Evolutionary conservation across 2,329 filamentous ascomycete genomes (phyloP).

Genomic region (Stromatinia cepivora): DNA sequence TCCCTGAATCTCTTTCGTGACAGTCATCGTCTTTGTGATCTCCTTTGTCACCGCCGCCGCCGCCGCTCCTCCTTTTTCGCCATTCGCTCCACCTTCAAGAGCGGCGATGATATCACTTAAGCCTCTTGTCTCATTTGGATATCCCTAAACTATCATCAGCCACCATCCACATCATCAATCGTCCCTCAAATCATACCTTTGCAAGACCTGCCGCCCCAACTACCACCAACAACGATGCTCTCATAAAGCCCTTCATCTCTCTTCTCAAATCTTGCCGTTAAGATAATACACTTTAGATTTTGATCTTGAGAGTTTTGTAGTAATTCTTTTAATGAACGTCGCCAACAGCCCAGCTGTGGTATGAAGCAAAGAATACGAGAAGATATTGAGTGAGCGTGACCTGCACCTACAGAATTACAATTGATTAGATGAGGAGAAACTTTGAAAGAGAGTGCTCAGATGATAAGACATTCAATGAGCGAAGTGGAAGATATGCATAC

Average conservation of each 20-base stretch:
- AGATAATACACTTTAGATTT: neutral
- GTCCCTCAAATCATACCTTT: conserved; percentile 28
- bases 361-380: conserved; percentile 31
- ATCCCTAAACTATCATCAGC: conserved; percentile 18
- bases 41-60: conserved; percentile 11
- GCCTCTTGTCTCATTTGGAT: conserved; percentile 4
- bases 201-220: conserved; percentile 29
- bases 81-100: conserved; percentile 27
- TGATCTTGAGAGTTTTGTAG: neutral
- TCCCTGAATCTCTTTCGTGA: conserved; percentile 40
- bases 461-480: conserved; percentile 24
- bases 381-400: conserved; percentile 35
- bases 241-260: conserved; percentile 34
- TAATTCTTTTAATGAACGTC: conserved; percentile 27
- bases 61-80: conserved; percentile 9
- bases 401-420: conserved; percentile 36
- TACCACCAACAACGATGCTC: conserved; percentile 30
- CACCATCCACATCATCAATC: neutral
- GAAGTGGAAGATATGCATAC: conserved; percentile 29
- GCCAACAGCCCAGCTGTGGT: conserved; percentile 38
- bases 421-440: conserved; percentile 27
- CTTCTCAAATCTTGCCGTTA: neutral
- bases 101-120: conserved; percentile 30
- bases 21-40: conserved; percentile 37
- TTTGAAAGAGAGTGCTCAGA: conserved; percentile 27